Evolutionary conservation across 768 basidiomycete species (phyloP).

Genomic region (Neoboletus subvelutipes): DNA sequence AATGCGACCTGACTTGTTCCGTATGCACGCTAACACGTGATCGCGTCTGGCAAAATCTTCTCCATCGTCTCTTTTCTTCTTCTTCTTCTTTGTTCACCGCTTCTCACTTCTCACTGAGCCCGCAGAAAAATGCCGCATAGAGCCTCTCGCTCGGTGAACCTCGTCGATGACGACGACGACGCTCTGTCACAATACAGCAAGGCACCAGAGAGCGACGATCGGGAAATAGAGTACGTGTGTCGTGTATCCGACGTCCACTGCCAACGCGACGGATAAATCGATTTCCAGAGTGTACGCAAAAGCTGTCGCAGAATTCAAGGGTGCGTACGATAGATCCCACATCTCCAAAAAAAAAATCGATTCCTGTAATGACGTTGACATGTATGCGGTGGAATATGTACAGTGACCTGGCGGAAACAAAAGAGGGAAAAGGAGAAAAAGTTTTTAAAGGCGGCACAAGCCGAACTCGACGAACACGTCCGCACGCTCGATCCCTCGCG

Average conservation of each 20-base stretch:
- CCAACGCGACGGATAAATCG: neutral
- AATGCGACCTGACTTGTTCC: slow-evolving; percentile 1
- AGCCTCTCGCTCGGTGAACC: slow-evolving; percentile 7
- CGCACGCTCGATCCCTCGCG: neutral
- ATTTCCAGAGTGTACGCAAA: slow-evolving; percentile 27
- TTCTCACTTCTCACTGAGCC: neutral
- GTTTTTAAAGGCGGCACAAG: slow-evolving; percentile 21
- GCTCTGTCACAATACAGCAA: slow-evolving; percentile 18
- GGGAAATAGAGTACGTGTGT: slow-evolving; percentile 24
- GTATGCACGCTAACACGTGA: slow-evolving; percentile 19
- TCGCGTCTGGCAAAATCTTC: neutral
- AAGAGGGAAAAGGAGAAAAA: slow-evolving; percentile 24
- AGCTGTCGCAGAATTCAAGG: slow-evolving; percentile 33
- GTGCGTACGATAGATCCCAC: slow-evolving; percentile 11
- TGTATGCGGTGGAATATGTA: neutral
- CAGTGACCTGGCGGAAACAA: slow-evolving; percentile 36
- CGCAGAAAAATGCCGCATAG: slow-evolving; percentile 15
- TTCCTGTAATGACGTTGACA: neutral
- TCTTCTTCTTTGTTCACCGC: neutral
- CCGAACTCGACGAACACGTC: slow-evolving; percentile 30
- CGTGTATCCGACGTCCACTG: neutral
- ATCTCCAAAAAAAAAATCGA: neutral
- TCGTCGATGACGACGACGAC: slow-evolving; percentile 16
- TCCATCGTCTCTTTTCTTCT: neutral
- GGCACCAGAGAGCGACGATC: slow-evolving; percentile 27